These are phyloP conservation scores for Crepidotus variabilis DNA, from an alignment of 768 basidiomycete species.

Conservation along the genomic window DNA sequence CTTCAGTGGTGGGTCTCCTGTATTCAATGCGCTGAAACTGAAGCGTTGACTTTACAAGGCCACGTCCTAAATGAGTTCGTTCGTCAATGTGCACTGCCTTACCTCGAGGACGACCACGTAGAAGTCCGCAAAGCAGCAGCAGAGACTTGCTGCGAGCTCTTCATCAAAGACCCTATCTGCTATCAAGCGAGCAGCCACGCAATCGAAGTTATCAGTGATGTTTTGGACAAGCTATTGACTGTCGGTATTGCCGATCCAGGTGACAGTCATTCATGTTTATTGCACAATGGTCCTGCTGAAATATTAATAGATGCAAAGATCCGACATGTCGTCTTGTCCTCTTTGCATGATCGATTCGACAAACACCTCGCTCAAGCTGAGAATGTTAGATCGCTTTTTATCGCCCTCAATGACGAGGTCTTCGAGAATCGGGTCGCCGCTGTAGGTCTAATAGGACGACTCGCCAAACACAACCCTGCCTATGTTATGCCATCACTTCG, in stretches of 20 bases:
- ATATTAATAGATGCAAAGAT: constrained; percentile 65
- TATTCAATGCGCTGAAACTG: background rate
- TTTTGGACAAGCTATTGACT: constrained; percentile 93
- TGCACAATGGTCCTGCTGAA: constrained; percentile 6
- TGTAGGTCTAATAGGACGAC: constrained; percentile 85
- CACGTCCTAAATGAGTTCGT: constrained; percentile 96
- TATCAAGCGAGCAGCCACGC: constrained; percentile 95
- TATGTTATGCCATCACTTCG: constrained; percentile 98
- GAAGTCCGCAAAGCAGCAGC: constrained; percentile 91
- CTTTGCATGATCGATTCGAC: constrained; percentile 91
- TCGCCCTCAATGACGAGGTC: constrained; percentile 95
- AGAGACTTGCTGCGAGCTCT: constrained; percentile 85
- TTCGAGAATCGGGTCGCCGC: constrained; percentile 93
- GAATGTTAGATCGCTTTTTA: constrained; percentile 95
- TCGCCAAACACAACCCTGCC: constrained; percentile 94
- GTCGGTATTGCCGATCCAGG: constrained; percentile 97
- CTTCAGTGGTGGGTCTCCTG: constrained; percentile 67
- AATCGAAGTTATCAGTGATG: constrained; percentile 95
- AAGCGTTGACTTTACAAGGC: constrained; percentile 39
- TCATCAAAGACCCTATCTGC: constrained; percentile 93
- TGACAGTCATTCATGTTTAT: constrained; percentile 25
- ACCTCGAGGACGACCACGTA: constrained; percentile 87
- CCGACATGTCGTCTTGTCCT: constrained; percentile 79
- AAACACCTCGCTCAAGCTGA: constrained; percentile 97
- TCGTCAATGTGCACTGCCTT: constrained; percentile 85